These are phyloP conservation scores for Neurospora crassa DNA, from an alignment of 2,329 filamentous ascomycete species.

Conservation along the genomic window DNA sequence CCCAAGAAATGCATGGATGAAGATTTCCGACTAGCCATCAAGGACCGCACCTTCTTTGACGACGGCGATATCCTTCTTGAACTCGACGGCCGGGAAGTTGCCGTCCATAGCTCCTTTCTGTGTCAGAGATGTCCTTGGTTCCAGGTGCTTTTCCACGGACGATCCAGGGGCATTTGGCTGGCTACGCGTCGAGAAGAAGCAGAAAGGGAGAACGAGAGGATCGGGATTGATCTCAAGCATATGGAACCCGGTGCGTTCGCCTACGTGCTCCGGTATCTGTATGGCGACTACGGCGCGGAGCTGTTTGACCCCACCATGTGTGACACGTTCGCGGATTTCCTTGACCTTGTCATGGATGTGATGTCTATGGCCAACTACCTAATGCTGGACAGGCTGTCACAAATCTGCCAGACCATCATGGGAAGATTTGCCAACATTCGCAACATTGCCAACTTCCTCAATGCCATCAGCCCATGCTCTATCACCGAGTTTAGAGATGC, in stretches of 20 bases:
- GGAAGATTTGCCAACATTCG: conserved; percentile 77
- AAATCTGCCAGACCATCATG: conserved; percentile 78
- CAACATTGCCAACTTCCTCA: conserved; percentile 78
- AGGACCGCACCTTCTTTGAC: conserved; percentile 61
- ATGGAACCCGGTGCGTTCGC: conserved; percentile 64
- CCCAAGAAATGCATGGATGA: conserved; percentile 53
- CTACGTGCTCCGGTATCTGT: conserved; percentile 72
- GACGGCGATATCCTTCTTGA: conserved; percentile 74
- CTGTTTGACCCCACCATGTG: conserved; percentile 71
- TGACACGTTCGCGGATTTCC: conserved; percentile 68
- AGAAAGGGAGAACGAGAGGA: conserved; percentile 19
- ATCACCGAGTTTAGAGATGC: conserved; percentile 81
- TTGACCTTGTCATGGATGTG: conserved; percentile 84
- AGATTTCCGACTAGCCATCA: conserved; percentile 63
- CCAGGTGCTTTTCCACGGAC: conserved; percentile 78
- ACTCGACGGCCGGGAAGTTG: conserved; percentile 61
- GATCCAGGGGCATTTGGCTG: conserved; percentile 78
- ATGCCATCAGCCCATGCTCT: conserved; percentile 74
- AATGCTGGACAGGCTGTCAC: conserved; percentile 85
- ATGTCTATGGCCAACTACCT: conserved; percentile 86
- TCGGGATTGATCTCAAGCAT: conserved; percentile 76
- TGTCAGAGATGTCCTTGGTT: conserved; percentile 90
- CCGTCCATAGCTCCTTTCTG: conserved; percentile 68
- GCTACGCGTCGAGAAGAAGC: conserved; percentile 48
- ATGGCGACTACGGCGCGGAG: conserved; percentile 70